Evolutionary conservation across 306 rosid species (phyloP), one percentile per base, ranked within the genome.

Genomic region (Arachis stenosperma): DNA sequence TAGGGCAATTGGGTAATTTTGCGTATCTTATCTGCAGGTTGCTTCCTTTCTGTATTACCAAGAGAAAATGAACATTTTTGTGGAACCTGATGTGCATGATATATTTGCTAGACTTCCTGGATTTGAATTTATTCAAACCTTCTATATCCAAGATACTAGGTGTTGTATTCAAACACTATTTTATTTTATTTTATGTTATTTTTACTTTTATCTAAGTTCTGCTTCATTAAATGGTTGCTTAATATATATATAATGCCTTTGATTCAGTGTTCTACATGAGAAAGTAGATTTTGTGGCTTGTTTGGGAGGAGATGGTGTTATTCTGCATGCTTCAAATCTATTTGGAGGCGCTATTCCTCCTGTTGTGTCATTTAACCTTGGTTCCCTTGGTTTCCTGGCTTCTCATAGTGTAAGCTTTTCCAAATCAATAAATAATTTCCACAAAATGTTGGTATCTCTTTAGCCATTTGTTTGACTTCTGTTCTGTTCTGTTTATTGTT

Each of bases 241-340:
- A 70, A 70, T 75, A 44, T 65, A 42, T 78, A 22, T 22, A 75
- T 68, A 65, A 74, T 88, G 73, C 82, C 76, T 73, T 46, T 84
- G 69, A 74, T 68, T 70, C 85, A 94, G 99, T 81, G 91, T 85
- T 82, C 87, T 94, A 65, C 96, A 94, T 70, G 96, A 94, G 89
- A 91, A 92, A 81, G 96, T 94, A 75, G 99, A 94, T 83, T 88
- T 94, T 78, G 99, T 94, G 78, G 96, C 99, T 29, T 94, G 99
- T 80, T 86, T 94, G 86, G 99, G 99, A n/a, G 99, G 99, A 78
- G 97, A 94, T 81, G 99, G 99, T 61, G 99, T 94, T 77, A 91
- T 94, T 77, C 89, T 94, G 69, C 99, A 94, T 66, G 96, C 95
- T 53, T 91, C 99, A 75, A 94, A 94, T 85, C 80, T 91, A 74